These are phyloP conservation scores for Collariella sp. DNA, from an alignment of 495 filamentous ascomycete species.

Conservation along the genomic window DNA sequence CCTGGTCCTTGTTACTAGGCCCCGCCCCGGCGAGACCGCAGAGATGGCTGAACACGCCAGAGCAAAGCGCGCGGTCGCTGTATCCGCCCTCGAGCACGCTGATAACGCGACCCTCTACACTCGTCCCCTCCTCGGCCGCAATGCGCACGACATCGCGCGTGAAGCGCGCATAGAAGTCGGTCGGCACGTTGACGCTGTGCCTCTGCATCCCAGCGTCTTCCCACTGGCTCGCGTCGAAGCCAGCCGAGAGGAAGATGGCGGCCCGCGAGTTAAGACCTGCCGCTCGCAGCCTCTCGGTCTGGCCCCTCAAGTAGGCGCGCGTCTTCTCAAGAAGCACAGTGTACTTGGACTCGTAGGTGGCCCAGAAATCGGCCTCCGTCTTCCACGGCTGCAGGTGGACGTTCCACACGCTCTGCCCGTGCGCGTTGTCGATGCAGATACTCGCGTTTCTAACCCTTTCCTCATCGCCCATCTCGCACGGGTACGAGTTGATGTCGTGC, in stretches of 20 bases:
- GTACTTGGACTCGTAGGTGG: slow-evolving; percentile 71
- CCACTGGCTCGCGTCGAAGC: slow-evolving; percentile 94
- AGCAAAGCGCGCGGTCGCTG: slow-evolving; percentile 79
- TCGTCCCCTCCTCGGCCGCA: slow-evolving; percentile 68
- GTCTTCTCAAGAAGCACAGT: slow-evolving; percentile 67
- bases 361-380: slow-evolving; percentile 76
- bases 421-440: slow-evolving; percentile 83
- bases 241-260: slow-evolving; percentile 88
- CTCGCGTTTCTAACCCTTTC: slow-evolving; percentile 89
- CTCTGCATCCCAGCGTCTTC: slow-evolving; percentile 89
- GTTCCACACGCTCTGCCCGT: slow-evolving; percentile 91
- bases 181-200: slow-evolving; percentile 89
- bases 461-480: slow-evolving; percentile 80
- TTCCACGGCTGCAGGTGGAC: slow-evolving; percentile 88
- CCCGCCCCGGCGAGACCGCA: slow-evolving; percentile 60
- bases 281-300: slow-evolving; percentile 53
- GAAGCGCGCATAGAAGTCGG: slow-evolving; percentile 88
- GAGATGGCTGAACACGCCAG: slow-evolving; percentile 80
- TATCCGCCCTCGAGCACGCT: slow-evolving; percentile 96
- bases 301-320: slow-evolving; percentile 58
- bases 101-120: slow-evolving; percentile 74
- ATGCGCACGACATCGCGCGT: slow-evolving; percentile 74
- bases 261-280: slow-evolving; percentile 54
- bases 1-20: slow-evolving; percentile 32
- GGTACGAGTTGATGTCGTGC: slow-evolving; percentile 96